These are phyloP conservation scores for Lachnellula subtilissima DNA, from an alignment of 2,329 filamentous ascomycete genomes.

Conservation along the genomic window DNA sequence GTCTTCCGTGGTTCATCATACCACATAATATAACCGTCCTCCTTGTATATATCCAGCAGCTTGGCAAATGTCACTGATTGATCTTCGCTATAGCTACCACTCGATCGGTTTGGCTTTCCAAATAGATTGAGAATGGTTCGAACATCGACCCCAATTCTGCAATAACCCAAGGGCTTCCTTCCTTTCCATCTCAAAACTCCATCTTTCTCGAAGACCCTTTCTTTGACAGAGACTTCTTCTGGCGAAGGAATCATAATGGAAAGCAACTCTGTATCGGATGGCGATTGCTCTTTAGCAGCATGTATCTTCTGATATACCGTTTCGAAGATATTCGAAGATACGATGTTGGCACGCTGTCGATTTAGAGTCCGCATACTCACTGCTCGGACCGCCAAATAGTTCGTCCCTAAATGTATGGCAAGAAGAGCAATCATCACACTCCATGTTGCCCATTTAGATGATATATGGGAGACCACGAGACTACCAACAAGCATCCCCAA, in stretches of 20 bases:
- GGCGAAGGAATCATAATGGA: conserved; percentile 52
- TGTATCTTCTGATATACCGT: background rate
- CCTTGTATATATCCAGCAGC: conserved; percentile 46
- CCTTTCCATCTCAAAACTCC: conserved; percentile 47
- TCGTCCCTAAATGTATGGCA: conserved; percentile 72
- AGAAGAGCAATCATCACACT: conserved; percentile 66
- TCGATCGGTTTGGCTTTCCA: background rate
- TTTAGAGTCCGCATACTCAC: conserved; percentile 84
- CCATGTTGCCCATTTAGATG: conserved; percentile 69
- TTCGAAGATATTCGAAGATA: conserved; percentile 57
- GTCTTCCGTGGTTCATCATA: conserved; percentile 41
- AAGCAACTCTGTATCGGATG: background rate
- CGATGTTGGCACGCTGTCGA: conserved; percentile 75
- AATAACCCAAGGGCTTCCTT: conserved; percentile 45
- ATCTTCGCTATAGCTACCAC: conserved; percentile 19
- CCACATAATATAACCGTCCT: conserved; percentile 59
- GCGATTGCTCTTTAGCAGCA: background rate
- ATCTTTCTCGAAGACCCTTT: conserved; percentile 27
- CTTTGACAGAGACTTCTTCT: conserved; percentile 50
- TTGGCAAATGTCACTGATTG: conserved; percentile 27
- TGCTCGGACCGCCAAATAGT: conserved; percentile 77
- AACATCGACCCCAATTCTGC: conserved; percentile 49
- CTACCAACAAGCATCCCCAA: conserved; percentile 83
- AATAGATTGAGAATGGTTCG: conserved; percentile 21
- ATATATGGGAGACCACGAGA: conserved; percentile 71